A percentile compares a stretch with the other conserved stretches of the same genome.
Conservation (phyloP, 2,329 filamentous ascomycete genomes). For the Pyrenophora teres region DNA sequence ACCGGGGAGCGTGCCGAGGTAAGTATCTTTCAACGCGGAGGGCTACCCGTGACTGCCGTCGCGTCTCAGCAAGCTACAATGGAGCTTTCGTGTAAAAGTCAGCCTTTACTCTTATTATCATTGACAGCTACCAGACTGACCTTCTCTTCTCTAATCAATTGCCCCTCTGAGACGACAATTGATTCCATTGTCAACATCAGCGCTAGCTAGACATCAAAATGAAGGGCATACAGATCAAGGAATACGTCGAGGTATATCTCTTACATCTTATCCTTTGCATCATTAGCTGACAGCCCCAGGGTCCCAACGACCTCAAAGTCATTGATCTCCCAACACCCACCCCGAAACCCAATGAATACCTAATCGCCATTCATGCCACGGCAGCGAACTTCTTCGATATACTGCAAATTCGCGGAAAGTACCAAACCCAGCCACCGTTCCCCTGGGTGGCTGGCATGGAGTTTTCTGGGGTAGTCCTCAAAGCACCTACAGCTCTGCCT, state of each 20-base stretch:
- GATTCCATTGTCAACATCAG: not conserved
- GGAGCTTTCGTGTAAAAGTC: not conserved
- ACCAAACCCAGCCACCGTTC: slow-evolving; percentile 86
- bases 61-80: slow-evolving; percentile 1
- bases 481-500: slow-evolving; percentile 61
- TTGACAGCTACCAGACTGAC: not conserved
- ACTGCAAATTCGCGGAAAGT: slow-evolving; percentile 92
- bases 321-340: slow-evolving; percentile 74
- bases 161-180: not conserved
- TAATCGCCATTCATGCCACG: slow-evolving; percentile 82
- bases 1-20: slow-evolving; percentile 12
- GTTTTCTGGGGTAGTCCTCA: slow-evolving; percentile 78
- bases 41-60: not conserved
- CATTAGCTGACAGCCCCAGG: slow-evolving; percentile 53
- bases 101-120: not conserved
- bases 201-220: slow-evolving; percentile 51
- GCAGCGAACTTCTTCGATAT: slow-evolving; percentile 98
- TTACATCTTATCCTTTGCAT: slow-evolving; percentile 7
- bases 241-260: slow-evolving; percentile 71
- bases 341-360: slow-evolving; percentile 75
- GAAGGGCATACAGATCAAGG: slow-evolving; percentile 73
- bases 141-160: not conserved
- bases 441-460: slow-evolving; percentile 88
- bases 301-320: slow-evolving; percentile 78
- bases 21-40: slow-evolving; percentile 7